phyloP scores from a whole-genome alignment of 768 basidiomycete genomes.

The Leccinum obscurum region DNA sequence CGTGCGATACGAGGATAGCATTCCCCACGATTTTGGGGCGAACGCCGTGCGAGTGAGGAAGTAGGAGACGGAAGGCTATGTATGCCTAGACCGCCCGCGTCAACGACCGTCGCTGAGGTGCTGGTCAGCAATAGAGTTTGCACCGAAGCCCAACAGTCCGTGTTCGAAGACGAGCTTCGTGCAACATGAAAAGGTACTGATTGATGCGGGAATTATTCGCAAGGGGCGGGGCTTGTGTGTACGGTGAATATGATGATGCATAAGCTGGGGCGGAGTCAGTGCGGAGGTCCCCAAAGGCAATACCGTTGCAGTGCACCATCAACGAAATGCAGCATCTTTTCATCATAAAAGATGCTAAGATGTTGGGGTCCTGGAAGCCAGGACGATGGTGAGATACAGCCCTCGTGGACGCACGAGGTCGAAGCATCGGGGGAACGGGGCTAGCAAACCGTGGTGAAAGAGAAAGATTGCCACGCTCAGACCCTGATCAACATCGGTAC shows the following conservation, averaged over 20 bases:
- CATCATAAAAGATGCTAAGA: slow-evolving; percentile 9
- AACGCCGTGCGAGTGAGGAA: background rate
- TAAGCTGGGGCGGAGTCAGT: slow-evolving; percentile 1
- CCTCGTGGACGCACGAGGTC: slow-evolving; percentile 3
- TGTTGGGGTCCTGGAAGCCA: background rate
- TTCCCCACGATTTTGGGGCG: slow-evolving; percentile 3
- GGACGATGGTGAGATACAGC: background rate
- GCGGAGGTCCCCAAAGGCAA: slow-evolving; percentile 10
- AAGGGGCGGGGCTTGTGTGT: background rate
- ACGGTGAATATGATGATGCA: background rate
- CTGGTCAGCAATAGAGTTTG: slow-evolving; percentile 15
- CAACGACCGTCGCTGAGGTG: slow-evolving; percentile 14
- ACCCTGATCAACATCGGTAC: background rate
- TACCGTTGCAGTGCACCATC: slow-evolving; percentile 13
- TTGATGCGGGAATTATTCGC: background rate
- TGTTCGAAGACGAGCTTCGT: background rate
- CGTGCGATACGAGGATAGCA: background rate
- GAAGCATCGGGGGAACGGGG: background rate
- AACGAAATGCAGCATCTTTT: slow-evolving; percentile 1
- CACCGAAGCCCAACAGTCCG: background rate
- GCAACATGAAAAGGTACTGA: background rate
- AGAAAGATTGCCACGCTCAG: background rate
- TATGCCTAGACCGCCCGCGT: background rate
- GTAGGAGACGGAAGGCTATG: slow-evolving; percentile 9
- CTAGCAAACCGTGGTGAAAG: background rate